phyloP scores from a whole-genome alignment of 352 stramenopile species.

The Phytophthora podocarpi region DNA sequence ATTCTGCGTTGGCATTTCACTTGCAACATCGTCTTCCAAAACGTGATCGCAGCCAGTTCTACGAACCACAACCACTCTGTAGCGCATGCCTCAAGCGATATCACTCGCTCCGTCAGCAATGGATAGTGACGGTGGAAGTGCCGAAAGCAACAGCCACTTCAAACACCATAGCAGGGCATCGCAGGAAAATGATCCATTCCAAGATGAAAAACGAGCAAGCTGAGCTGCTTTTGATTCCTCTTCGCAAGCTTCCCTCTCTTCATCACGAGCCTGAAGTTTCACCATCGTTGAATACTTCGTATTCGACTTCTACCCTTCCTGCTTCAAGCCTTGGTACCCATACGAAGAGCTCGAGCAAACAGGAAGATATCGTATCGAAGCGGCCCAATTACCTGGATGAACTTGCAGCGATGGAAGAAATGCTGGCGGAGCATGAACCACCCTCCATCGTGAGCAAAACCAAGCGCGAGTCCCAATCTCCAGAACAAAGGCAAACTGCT shows the following conservation, averaged over 20 bases:
- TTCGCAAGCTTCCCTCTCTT: constrained; percentile 27
- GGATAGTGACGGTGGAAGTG: constrained; percentile 27
- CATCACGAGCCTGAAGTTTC: neutral
- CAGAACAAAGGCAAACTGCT: neutral
- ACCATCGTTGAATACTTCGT: neutral
- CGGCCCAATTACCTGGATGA: constrained; percentile 50
- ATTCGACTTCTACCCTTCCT: neutral
- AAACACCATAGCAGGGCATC: neutral
- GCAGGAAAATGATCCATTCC: neutral
- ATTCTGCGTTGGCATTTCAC: constrained; percentile 50
- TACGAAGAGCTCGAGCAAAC: neutral
- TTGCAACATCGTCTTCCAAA: constrained; percentile 61
- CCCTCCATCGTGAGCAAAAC: constrained; percentile 5
- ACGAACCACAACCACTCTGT: constrained; percentile 64
- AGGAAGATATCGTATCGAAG: neutral
- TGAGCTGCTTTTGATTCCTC: constrained; percentile 5
- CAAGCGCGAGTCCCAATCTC: neutral
- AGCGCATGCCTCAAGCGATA: constrained; percentile 49
- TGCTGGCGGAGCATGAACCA: constrained; percentile 44
- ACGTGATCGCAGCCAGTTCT: constrained; percentile 55
- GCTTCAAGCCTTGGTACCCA: neutral
- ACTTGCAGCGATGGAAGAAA: constrained; percentile 56
- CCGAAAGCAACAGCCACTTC: neutral
- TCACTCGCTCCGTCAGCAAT: constrained; percentile 49
- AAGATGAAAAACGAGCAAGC: constrained; percentile 6